phyloP scores from a whole-genome alignment of 2,329 filamentous ascomycete species.

The Plenodomus tracheiphilus region DNA sequence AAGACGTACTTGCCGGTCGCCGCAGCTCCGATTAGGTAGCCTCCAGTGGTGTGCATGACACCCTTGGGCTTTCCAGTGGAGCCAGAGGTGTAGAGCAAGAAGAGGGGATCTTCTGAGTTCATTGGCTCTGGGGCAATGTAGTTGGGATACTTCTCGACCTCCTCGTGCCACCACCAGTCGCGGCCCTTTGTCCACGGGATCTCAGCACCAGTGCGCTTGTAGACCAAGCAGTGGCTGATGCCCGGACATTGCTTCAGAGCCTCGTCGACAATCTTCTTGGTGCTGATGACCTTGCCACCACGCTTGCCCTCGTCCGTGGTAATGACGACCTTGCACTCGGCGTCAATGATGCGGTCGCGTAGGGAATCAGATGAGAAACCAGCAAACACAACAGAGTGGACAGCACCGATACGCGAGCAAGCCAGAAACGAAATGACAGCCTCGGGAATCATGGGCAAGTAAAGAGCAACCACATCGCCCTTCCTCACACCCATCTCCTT shows the following conservation, averaged over 20 bases:
- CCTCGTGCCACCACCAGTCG: slow-evolving; percentile 98
- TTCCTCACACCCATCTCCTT: slow-evolving; percentile 97
- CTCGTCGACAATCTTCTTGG: slow-evolving; percentile 99
- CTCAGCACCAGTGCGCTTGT: slow-evolving; percentile 91
- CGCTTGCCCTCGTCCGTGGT: slow-evolving; percentile 98
- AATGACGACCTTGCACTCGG: slow-evolving; percentile 88
- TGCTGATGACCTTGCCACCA: slow-evolving; percentile 94
- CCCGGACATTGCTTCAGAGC: slow-evolving; percentile 94
- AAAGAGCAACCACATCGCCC: slow-evolving; percentile 95
- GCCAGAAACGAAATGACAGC: slow-evolving; percentile 89
- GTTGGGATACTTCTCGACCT: slow-evolving; percentile 92
- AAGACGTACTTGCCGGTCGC: slow-evolving; percentile 98
- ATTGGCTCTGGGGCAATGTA: slow-evolving; percentile 89
- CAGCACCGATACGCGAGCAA: slow-evolving; percentile 86
- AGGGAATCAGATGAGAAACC: slow-evolving; percentile 97
- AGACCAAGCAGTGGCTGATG: slow-evolving; percentile 83
- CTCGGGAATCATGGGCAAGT: slow-evolving; percentile 98
- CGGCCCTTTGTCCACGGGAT: slow-evolving; percentile 87
- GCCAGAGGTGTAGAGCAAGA: slow-evolving; percentile 96
- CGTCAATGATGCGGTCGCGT: slow-evolving; percentile 91
- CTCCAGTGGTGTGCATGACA: slow-evolving; percentile 95
- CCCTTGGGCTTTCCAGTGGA: slow-evolving; percentile 99
- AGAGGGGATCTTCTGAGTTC: slow-evolving; percentile 93
- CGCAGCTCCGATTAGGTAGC: slow-evolving; percentile 92
- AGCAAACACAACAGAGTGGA: slow-evolving; percentile 97